Evolutionary conservation across 1,284 basidiomycete genomes (phyloP), one percentile per base, ranked within the genome.

Genomic region (Melampsora abietis-canadensis): DNA sequence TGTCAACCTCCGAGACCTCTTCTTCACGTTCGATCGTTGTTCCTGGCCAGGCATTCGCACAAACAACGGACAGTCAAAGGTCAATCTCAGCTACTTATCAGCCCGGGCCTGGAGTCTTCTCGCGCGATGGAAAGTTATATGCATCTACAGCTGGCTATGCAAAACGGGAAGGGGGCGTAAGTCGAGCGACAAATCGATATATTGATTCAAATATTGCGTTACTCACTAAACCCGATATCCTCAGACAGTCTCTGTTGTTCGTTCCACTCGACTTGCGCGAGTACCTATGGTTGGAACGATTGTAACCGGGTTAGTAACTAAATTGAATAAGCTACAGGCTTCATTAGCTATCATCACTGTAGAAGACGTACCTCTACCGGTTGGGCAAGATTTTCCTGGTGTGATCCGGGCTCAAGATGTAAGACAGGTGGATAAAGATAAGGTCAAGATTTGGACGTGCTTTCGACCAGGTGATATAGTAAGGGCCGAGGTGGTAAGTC

Each of bases 401-500:
- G 89, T 98, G 8, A 91, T 98, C 76, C 88, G 95, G 44, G 85
- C 88, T 4, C 92, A 95, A 82, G 96, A 98, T 82, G 89, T 96
- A n/a, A 84, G 93, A 79, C 82, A 75, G 70, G 82, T 79, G 0
- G 93, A 96, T 81, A 92, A 92, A 79, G 92, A 95, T 84, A 91
- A 90, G 81, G 87, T 97, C 76, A 94, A 92, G 82, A 91, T 98
- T 78, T 88, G 88, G 44, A 92, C 96, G 78, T 97, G 93, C 81
- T 98, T 98, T 83, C 87, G 96, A 54, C 91, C 94, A 0, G 94
- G 96, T 4, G 95, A 99, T 83, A 91, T 98, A 68, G 91, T 99
- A 34, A 88, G 91, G 78, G 94, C 94, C 5, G 84, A 90, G 54
- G 94, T 98, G 79, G 94, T 96, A 81, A 82, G 91, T 87, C 17